These are phyloP conservation scores for Trypanosoma avium DNA, from an alignment of 208 protist species.

Conservation along the genomic window DNA sequence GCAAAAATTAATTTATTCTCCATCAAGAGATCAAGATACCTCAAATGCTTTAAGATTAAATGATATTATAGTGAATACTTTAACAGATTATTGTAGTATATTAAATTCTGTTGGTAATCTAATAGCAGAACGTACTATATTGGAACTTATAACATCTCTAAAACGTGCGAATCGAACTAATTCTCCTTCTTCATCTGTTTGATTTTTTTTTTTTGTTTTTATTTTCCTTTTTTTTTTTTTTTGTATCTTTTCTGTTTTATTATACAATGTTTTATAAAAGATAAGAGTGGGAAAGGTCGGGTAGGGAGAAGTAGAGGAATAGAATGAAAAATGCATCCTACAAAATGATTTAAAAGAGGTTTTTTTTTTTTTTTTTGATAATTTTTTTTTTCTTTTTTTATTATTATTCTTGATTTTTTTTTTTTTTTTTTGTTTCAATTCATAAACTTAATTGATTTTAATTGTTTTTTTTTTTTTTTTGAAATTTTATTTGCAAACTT, in stretches of 20 bases:
- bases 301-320: no score
- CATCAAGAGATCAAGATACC: slow-evolving; percentile 13
- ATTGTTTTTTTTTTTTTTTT: no score
- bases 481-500: no score
- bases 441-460: no score
- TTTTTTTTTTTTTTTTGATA: no score
- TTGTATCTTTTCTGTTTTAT: not conserved
- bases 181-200: not conserved
- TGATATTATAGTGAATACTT: slow-evolving; percentile 38
- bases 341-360: no score
- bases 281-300: no score
- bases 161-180: slow-evolving; percentile 29
- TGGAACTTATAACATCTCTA: slow-evolving; percentile 43
- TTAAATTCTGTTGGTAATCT: slow-evolving; percentile 62
- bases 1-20: slow-evolving; percentile 14
- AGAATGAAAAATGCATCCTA: no score
- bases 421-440: no score
- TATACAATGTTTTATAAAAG: no score
- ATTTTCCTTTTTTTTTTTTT: not conserved
- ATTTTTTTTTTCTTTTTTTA: no score
- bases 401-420: no score
- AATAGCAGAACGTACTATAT: slow-evolving; percentile 33
- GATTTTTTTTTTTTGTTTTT: not conserved
- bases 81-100: slow-evolving; percentile 61
- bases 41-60: slow-evolving; percentile 18